Evolutionary conservation across 306 rosid species (phyloP), one percentile per base, ranked within the genome.

Genomic region (Cercis canadensis): DNA sequence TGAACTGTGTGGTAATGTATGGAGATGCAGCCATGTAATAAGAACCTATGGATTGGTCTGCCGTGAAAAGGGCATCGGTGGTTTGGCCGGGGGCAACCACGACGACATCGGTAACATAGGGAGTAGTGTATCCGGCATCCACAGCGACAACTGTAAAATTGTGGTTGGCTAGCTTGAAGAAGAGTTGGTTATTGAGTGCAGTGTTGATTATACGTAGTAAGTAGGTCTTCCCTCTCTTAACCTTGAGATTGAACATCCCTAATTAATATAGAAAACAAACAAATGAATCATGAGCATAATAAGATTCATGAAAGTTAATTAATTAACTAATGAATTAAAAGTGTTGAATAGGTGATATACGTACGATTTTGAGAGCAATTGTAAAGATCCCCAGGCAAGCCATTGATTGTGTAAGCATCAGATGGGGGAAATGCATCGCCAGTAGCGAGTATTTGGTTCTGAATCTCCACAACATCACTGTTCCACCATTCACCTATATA

Each of bases 21-120:
- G 87, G 76, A 1, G 70, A 36, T 12, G 79, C 89, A 0, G 83
- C 96, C 92, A 92, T 89, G 85, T 85, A 87, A 45, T 92, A 92
- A 1, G 96, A 89, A 0, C 73, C 86, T 2, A 31, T 46, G 0
- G 15, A 32, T 37, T 81, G 85, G 75, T 89, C 70, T 1, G 90
- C 57, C 1, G 2, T 69, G 9, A 89, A 4, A 17, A 92, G 87
- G 4, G 81, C 90, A 11, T 89, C 93, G 1, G 56, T 69, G 40
- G 96, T 92, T 46, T 89, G 93, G 24, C 96, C 93, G 0, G 96
- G 96, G 0, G 88, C 81, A 0, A 77, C 0, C 2, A 87, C 83
- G 0, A 92, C 17, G 0, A 89, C 75, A 0, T 92, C 80, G 0
- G 93, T 89, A 8, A 50, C 1, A 11, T 85, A 87, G 2, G 68